Evolutionary conservation across 1,284 basidiomycete species (phyloP).

Genomic region (Papiliotrema fonsecae): DNA sequence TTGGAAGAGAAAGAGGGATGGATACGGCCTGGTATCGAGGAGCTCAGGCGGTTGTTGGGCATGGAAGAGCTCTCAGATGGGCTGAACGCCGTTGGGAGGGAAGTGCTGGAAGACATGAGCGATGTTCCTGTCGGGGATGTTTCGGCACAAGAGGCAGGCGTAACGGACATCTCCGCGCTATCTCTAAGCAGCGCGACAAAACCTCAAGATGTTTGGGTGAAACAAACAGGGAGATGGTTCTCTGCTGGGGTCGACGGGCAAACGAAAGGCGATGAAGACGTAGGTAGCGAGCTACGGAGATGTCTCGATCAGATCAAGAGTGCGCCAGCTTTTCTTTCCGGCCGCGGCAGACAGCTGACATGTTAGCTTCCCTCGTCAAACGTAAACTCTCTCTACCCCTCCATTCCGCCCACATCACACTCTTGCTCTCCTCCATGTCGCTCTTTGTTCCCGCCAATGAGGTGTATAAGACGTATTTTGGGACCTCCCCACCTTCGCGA

Average conservation of each 20-base stretch:
- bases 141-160: no score
- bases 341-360: not conserved
- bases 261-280: slow-evolving; percentile 6
- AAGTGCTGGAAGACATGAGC: slow-evolving; percentile 15
- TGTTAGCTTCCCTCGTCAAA: not conserved
- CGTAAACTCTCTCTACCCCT: slow-evolving; percentile 53
- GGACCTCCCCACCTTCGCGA: slow-evolving; percentile 83
- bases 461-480: slow-evolving; percentile 76
- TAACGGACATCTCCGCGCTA: no score
- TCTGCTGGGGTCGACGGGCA: slow-evolving; percentile 23
- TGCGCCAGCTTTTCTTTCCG: slow-evolving; percentile 9
- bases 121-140: not conserved
- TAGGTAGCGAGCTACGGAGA: slow-evolving; percentile 30
- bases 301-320: slow-evolving; percentile 29
- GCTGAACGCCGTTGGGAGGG: slow-evolving; percentile 25
- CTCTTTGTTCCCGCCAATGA: slow-evolving; percentile 69
- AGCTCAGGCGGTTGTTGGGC: slow-evolving; percentile 34
- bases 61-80: slow-evolving; percentile 20
- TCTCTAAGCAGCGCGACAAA: no score
- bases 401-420: slow-evolving; percentile 71
- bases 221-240: slow-evolving; percentile 36
- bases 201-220: slow-evolving; percentile 16
- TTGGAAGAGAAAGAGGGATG: slow-evolving; percentile 56
- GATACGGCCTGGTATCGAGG: slow-evolving; percentile 19
- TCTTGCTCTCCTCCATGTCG: slow-evolving; percentile 77